Evolutionary conservation across 768 basidiomycete genomes (phyloP).

Genomic region (Tubosaeta brunneosetosa): DNA sequence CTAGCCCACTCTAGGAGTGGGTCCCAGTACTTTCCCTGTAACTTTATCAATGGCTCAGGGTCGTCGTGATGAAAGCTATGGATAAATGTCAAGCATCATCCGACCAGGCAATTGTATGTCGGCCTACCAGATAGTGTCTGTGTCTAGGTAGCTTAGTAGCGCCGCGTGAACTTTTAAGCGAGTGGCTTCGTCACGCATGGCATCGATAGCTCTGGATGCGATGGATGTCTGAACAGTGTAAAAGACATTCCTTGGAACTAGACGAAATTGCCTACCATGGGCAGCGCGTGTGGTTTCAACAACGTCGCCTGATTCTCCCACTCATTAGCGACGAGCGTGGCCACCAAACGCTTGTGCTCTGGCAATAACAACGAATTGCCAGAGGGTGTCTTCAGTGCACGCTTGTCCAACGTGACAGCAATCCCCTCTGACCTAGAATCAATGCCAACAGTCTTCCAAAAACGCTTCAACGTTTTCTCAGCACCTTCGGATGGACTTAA

Average conservation of each 20-base stretch:
- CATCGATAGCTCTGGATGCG: constrained; percentile 85
- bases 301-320: constrained; percentile 92
- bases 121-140: constrained; percentile 85
- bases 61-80: constrained; percentile 77
- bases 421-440: constrained; percentile 50
- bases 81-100: not conserved
- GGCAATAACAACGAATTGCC: constrained; percentile 78
- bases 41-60: constrained; percentile 65
- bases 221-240: constrained; percentile 69
- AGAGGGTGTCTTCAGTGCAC: constrained; percentile 81
- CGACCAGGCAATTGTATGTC: not conserved
- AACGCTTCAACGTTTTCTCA: constrained; percentile 80
- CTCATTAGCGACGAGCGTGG: constrained; percentile 86
- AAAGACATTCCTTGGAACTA: constrained; percentile 2
- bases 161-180: constrained; percentile 60
- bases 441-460: constrained; percentile 91
- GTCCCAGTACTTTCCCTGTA: constrained; percentile 85
- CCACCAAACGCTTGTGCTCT: constrained; percentile 61
- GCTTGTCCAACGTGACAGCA: constrained; percentile 72
- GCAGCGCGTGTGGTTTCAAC: constrained; percentile 85
- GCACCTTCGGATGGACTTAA: constrained; percentile 51
- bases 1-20: constrained; percentile 81
- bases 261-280: constrained; percentile 57
- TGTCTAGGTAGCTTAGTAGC: constrained; percentile 83
- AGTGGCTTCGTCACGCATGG: constrained; percentile 51